phyloP scores from a whole-genome alignment of 2,329 filamentous ascomycete species.

The Penicillium nordicum region DNA sequence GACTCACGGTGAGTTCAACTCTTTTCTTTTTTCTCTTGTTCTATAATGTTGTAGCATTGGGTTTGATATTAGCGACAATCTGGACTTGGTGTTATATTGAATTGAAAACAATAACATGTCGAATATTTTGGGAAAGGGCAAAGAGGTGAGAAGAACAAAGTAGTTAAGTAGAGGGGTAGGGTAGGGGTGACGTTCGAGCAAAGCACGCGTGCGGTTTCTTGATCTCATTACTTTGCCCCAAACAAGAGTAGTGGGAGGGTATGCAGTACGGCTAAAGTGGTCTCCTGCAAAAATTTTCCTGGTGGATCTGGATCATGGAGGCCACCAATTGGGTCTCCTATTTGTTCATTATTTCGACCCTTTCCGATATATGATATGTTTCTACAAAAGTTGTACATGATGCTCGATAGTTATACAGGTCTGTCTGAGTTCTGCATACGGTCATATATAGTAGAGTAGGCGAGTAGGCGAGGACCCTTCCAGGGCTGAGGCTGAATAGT shows the following conservation, averaged over 20 bases:
- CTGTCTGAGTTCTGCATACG: not conserved
- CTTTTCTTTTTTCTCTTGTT: not conserved
- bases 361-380: not conserved
- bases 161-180: too few species aligned
- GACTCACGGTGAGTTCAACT: not conserved
- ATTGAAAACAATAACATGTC: not conserved
- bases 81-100: too few species aligned
- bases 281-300: conserved; percentile 1
- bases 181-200: not conserved
- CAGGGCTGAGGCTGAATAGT: not conserved
- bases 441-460: not conserved
- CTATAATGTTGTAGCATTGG: not conserved
- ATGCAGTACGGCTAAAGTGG: not conserved
- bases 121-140: not conserved
- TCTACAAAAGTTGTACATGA: too few species aligned
- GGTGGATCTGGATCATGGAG: conserved; percentile 1
- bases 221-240: not conserved
- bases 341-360: not conserved
- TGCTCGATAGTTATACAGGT: not conserved
- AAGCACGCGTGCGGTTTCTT: not conserved
- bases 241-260: not conserved
- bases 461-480: not conserved
- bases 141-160: not conserved
- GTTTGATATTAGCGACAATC: too few species aligned
- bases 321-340: not conserved